Percentiles rank a stretch among this genome's conserved stretches.
These are phyloP conservation scores for Candida sonorensis DNA, from an alignment of 805 yeast species.

Conservation along the genomic window DNA sequence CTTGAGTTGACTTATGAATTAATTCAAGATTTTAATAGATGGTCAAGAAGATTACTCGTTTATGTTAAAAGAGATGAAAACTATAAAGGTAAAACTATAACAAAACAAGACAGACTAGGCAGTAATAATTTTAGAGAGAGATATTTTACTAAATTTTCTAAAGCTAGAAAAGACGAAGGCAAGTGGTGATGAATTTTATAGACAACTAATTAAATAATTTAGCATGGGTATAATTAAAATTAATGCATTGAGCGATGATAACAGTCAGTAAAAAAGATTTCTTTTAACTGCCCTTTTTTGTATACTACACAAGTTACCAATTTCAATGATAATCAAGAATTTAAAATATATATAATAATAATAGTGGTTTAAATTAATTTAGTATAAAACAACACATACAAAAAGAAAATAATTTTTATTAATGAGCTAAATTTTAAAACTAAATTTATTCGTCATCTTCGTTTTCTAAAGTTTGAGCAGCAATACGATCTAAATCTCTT, in stretches of 20 bases:
- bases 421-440: too few species aligned
- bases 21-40: slow-evolving; percentile 84
- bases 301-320: too few species aligned
- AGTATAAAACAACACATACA: too few species aligned
- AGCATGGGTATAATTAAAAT: too few species aligned
- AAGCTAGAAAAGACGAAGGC: slow-evolving; percentile 18
- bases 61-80: slow-evolving; percentile 56
- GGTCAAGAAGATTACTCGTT: slow-evolving; percentile 85
- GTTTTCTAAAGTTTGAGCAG: slow-evolving; percentile 95
- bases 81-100: slow-evolving; percentile 43
- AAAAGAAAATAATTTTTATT: too few species aligned
- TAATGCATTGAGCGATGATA: too few species aligned
- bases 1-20: slow-evolving; percentile 66
- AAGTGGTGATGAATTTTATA: neutral
- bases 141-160: slow-evolving; percentile 58
- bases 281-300: too few species aligned
- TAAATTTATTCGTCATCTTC: slow-evolving; percentile 55
- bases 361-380: slow-evolving; percentile 2
- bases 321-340: too few species aligned
- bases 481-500: slow-evolving; percentile 99
- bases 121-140: slow-evolving; percentile 65
- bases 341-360: too few species aligned
- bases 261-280: too few species aligned
- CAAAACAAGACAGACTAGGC: slow-evolving; percentile 37
- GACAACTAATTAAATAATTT: neutral